Base-by-base conservation (phyloP, 2,329 filamentous ascomycete species). In the Diaporthe capsici region DNA sequence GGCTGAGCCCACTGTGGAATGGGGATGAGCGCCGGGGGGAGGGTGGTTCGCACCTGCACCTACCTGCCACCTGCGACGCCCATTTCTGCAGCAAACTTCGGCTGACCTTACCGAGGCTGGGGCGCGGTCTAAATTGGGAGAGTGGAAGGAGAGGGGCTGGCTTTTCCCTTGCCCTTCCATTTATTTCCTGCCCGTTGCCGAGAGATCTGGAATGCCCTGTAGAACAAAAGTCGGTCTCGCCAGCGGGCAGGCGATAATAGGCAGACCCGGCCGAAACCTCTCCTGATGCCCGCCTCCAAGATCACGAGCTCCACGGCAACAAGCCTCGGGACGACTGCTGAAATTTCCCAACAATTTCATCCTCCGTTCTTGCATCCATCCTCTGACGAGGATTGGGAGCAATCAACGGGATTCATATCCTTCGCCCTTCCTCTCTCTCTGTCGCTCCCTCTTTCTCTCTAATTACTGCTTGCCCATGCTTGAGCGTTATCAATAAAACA, bases 301-400 rank as follows among this genome's bases (percentile, higher is more conserved):
- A 55, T 55, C 58, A 65, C 44, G 58, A 72, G 71, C 34, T 49
- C 49, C 47, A 63, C 17, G 34, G 57, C 34, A 44, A 63, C 44
- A 39, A 31, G n/a, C 65, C 61, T 74, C 53, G 51, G 72, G 53
- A 57, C 51, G 22, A 57, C 34, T 31, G 25, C 31, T 47, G 5
- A 10, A 61, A 65, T 72, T 73, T 47, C 71, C 71, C 57, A 63
- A 63, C 71, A 72, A 63, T 53, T 72, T 51, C 44, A 31, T 55
- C 44, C 47, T 42, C 34, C 17, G 22, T 39, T 2, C 17, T 31
- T 34, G 20, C 25, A 44, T 47, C 2, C 51, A 12, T 47, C 42
- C n/a, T 57, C 5, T 13, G 12, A 20, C 31, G 4, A 39, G n/a
- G 2, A 7, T 25, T 8, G 42, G 44, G 34, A 25, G 22, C 28